Evolutionary conservation across 1,139 yeast genomes (phyloP).

Genomic region (Hansenula lynferdii): DNA sequence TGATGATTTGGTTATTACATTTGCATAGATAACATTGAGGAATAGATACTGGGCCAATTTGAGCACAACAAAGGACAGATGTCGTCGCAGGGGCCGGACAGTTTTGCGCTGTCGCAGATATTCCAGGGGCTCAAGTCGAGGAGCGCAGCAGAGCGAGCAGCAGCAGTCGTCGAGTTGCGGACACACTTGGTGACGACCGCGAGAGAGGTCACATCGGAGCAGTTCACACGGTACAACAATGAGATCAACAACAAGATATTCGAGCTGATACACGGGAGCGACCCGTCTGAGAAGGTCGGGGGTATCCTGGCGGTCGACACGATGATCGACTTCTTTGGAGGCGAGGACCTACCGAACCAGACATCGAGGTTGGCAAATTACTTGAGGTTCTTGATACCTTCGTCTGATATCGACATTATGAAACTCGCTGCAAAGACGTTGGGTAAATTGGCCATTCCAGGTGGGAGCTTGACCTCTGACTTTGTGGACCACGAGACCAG

Average conservation of each 20-base stretch:
- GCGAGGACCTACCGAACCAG: conserved; percentile 77
- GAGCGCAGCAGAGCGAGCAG: conserved; percentile 42
- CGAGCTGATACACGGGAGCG: conserved; percentile 75
- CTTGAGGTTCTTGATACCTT: conserved; percentile 72
- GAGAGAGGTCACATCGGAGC: conserved; percentile 73
- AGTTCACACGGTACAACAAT: conserved; percentile 73
- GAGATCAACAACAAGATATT: conserved; percentile 86
- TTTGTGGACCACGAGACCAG: conserved; percentile 92
- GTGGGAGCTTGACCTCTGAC: conserved; percentile 85
- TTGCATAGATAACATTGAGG: neutral
- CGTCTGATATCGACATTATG: conserved; percentile 82
- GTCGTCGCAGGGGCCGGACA: conserved; percentile 28
- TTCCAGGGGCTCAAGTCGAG: conserved; percentile 48
- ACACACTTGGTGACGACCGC: conserved; percentile 65
- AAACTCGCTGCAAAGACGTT: conserved; percentile 79
- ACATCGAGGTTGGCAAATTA: conserved; percentile 90
- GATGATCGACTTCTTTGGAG: conserved; percentile 71
- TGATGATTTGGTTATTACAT: neutral
- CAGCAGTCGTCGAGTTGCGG: conserved; percentile 64
- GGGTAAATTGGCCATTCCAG: conserved; percentile 86
- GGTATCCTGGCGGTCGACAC: conserved; percentile 91
- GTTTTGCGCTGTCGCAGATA: conserved; percentile 48
- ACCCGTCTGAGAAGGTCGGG: conserved; percentile 71
- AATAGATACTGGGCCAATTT: too few species aligned
- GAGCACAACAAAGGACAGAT: too few species aligned